Evolutionary conservation across 2,329 filamentous ascomycete species (phyloP).

Genomic region (Cercospora sp.): DNA sequence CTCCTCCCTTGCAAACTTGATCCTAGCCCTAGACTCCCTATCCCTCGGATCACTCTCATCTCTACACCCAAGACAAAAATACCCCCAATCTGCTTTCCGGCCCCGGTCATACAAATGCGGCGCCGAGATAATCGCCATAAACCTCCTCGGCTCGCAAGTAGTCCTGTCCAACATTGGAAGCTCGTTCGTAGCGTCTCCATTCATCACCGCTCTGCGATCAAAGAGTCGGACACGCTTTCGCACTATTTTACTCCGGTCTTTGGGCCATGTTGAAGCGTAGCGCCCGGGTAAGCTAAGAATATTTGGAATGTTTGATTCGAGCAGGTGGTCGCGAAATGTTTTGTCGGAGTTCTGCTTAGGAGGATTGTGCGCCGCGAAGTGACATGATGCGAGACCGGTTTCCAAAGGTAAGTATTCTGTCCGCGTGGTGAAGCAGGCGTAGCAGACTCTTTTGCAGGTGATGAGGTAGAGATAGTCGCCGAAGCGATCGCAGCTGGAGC

Average conservation of each 20-base stretch:
- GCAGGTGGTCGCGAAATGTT: not conserved
- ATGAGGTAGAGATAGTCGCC: not conserved
- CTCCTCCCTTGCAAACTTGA: not conserved
- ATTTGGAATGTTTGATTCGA: not conserved
- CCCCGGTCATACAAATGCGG: not conserved
- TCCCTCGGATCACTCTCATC: not conserved
- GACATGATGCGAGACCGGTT: not conserved
- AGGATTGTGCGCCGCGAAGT: not conserved
- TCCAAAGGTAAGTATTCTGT: not conserved
- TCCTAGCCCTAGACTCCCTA: not conserved
- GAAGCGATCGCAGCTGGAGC: not conserved
- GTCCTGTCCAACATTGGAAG: not conserved
- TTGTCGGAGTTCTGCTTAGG: not conserved
- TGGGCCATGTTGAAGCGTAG: not conserved
- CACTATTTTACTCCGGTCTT: not conserved
- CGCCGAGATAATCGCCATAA: not conserved
- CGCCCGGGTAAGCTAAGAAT: not conserved
- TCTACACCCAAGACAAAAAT: not conserved
- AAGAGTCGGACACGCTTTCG: not conserved
- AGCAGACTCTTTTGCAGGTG: not conserved
- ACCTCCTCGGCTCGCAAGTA: not conserved
- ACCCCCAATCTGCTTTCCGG: not conserved
- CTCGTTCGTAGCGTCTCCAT: not conserved
- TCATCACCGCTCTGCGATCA: not conserved
- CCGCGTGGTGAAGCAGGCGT: not conserved